phyloP scores from a whole-genome alignment of 345 rosid species.

The Toxicodendron radicans region DNA sequence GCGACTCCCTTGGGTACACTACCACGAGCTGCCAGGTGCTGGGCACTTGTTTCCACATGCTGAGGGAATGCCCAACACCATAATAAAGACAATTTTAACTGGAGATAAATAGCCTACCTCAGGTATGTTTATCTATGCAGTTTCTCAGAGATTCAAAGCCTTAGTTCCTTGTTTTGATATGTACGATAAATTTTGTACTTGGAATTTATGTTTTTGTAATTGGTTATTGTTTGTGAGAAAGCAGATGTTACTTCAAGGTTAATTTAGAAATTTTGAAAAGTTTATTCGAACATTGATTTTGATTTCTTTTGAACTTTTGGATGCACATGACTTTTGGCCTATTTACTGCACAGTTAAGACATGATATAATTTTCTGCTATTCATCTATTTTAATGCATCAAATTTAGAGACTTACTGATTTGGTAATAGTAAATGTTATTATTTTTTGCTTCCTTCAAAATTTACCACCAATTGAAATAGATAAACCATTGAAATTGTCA shows the following conservation, averaged over 20 bases:
- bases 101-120: conserved; percentile 19
- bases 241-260: neutral
- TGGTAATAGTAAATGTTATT: no score
- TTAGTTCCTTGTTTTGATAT: neutral
- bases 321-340: no score
- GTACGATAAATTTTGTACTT: conserved; percentile 11
- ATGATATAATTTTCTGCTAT: no score
- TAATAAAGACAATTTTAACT: conserved; percentile 43
- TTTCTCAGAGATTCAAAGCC: neutral
- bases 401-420: no score
- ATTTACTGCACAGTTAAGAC: no score
- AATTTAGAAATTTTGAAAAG: no score
- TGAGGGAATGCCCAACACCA: conserved; percentile 40
- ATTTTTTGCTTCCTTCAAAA: no score
- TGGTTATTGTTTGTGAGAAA: neutral
- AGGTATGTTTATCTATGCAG: neutral
- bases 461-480: no score
- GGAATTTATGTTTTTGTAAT: neutral
- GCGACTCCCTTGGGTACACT: conserved; percentile 58
- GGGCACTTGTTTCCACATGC: conserved; percentile 55
- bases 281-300: no score
- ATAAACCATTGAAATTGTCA: no score
- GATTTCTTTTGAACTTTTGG: no score
- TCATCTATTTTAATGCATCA: no score
- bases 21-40: conserved; percentile 55